phyloP scores from a whole-genome alignment of 345 rosid genomes.

The Salix caprea region DNA sequence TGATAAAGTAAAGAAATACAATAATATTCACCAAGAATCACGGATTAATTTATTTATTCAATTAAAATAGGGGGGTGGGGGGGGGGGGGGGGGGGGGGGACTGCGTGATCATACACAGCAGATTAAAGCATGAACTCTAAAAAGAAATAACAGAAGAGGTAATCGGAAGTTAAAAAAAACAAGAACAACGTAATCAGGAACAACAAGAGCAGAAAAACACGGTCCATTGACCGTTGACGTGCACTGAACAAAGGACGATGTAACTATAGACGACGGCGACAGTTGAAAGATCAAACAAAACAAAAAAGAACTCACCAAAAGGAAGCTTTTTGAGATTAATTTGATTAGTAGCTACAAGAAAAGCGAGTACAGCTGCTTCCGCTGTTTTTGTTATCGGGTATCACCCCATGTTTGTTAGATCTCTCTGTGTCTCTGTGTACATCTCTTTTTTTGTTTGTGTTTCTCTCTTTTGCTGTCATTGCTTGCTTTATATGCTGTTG shows the following conservation, averaged over 20 bases:
- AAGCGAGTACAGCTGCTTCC: slow-evolving; percentile 12
- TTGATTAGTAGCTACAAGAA: not conserved
- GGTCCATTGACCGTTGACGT: not conserved
- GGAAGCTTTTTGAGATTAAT: not conserved
- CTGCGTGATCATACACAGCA: not conserved
- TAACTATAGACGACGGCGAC: not conserved
- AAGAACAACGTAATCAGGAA: not conserved
- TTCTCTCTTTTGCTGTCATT: slow-evolving; percentile 13
- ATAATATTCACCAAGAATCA: not conserved
- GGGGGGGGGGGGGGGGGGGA: not conserved
- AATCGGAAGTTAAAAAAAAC: not conserved
- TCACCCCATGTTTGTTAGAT: slow-evolving; percentile 42
- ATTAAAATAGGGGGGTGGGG: not conserved
- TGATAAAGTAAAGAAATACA: not conserved
- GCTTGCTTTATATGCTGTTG: slow-evolving; percentile 26
- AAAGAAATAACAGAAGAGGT: not conserved
- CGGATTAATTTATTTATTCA: not conserved
- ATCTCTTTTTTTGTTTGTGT: not conserved
- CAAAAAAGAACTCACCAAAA: slow-evolving; percentile 17
- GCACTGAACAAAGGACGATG: not conserved
- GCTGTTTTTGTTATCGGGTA: not conserved
- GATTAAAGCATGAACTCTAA: not conserved
- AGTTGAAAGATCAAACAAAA: not conserved
- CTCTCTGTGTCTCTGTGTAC: slow-evolving; percentile 11
- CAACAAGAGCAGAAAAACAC: not conserved